phyloP scores from a whole-genome alignment of 2,329 filamentous ascomycete genomes.

The Monilinia aucupariae region DNA sequence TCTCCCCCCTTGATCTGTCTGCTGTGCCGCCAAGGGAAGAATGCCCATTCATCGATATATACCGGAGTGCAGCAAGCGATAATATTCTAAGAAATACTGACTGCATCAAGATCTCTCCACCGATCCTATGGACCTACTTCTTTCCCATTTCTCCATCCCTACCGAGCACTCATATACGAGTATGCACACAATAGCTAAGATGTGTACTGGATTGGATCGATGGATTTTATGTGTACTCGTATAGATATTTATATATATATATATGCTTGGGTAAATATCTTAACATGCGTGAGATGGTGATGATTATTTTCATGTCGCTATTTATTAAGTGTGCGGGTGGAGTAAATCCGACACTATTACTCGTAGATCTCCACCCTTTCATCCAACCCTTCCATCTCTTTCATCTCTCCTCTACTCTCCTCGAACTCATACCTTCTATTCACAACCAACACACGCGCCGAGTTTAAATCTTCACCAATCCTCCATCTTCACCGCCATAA shows the following conservation, averaged over 20 bases:
- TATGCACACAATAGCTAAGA: no score
- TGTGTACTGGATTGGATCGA: not conserved
- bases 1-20: not conserved
- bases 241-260: not conserved
- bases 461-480: conserved; percentile 11
- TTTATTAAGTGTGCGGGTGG: no score
- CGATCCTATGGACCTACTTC: no score
- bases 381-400: not conserved
- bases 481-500: not conserved
- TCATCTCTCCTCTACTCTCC: conserved; percentile 6
- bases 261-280: not conserved
- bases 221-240: not conserved
- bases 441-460: conserved; percentile 4
- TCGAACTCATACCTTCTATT: no score
- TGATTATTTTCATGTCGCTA: no score
- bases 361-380: not conserved
- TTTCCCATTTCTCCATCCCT: no score
- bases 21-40: not conserved
- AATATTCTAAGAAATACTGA: no score
- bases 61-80: not conserved
- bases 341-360: no score
- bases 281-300: no score
- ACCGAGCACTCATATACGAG: no score
- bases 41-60: not conserved
- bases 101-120: no score